Conservation (phyloP, 306 rosid species). For the Mimosa pudica region DNA sequence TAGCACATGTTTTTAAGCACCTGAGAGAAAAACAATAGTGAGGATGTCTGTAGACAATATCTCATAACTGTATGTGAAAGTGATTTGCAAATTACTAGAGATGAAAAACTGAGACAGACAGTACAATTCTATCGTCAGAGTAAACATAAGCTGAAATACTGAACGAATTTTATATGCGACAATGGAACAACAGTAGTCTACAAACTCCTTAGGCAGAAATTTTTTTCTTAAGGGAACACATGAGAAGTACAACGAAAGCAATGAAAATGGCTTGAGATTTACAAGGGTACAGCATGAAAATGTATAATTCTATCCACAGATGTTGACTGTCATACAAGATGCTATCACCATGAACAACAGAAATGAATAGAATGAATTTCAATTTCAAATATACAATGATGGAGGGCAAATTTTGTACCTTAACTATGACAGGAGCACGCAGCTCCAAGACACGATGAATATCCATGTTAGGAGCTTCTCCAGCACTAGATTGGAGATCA, state of each 20-base stretch:
- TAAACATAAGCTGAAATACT: too few species aligned
- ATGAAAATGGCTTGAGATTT: not conserved
- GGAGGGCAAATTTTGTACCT: conserved; percentile 53
- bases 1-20: conserved; percentile 88
- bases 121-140: too few species aligned
- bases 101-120: not conserved
- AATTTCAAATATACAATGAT: conserved; percentile 18
- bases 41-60: not conserved
- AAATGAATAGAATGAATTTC: conserved; percentile 14
- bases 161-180: too few species aligned
- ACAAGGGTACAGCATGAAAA: conserved; percentile 8
- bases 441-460: conserved; percentile 86
- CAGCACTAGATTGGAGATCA: conserved; percentile 80
- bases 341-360: not conserved
- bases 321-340: conserved; percentile 3
- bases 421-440: conserved; percentile 88
- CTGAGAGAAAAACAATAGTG: conserved; percentile 48
- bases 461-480: conserved; percentile 82
- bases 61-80: not conserved
- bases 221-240: not conserved
- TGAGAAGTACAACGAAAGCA: not conserved
- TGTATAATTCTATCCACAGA: conserved; percentile 5
- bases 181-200: conserved; percentile 13
- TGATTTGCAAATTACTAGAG: too few species aligned
- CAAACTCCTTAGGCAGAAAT: conserved; percentile 1